phyloP scores from a whole-genome alignment of 345 rosid genomes.

The Gossypium arboreum region DNA sequence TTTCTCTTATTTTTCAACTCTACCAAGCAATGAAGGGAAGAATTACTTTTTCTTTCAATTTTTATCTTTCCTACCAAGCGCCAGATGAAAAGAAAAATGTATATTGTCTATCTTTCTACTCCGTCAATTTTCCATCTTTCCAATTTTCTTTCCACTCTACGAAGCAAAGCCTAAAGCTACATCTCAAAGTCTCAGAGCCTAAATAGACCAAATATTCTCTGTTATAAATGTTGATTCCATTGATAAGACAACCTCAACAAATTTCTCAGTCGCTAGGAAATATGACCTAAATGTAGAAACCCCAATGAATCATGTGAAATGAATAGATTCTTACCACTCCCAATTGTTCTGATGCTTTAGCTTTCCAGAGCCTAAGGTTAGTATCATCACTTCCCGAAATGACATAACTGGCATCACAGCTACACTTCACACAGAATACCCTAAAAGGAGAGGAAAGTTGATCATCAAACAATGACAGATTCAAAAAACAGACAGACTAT shows the following conservation, averaged over 20 bases:
- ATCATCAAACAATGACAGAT: conserved; percentile 12
- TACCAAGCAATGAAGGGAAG: no score
- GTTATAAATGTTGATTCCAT: background rate
- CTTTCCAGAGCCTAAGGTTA: conserved; percentile 94
- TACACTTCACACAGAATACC: conserved; percentile 91
- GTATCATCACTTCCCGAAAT: conserved; percentile 97
- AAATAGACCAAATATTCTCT: background rate
- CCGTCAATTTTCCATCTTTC: no score
- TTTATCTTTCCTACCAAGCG: no score
- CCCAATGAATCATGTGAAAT: conserved; percentile 1
- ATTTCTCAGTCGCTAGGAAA: conserved; percentile 4
- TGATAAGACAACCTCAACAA: background rate
- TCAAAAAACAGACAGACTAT: conserved; percentile 4
- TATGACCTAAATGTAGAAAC: background rate
- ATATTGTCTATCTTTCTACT: no score
- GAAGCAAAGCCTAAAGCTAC: background rate
- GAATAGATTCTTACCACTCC: conserved; percentile 75
- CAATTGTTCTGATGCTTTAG: conserved; percentile 92
- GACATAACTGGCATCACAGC: conserved; percentile 86
- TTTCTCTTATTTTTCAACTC: no score
- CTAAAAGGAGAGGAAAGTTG: conserved; percentile 28
- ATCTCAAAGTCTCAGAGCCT: background rate
- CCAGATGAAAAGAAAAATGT: no score
- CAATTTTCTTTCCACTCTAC: no score
- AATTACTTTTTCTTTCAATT: no score